Percentiles rank a stretch among this genome's conserved stretches.
Conservation (phyloP, 768 basidiomycete genomes). For the Lactifluus pinguis region DNA sequence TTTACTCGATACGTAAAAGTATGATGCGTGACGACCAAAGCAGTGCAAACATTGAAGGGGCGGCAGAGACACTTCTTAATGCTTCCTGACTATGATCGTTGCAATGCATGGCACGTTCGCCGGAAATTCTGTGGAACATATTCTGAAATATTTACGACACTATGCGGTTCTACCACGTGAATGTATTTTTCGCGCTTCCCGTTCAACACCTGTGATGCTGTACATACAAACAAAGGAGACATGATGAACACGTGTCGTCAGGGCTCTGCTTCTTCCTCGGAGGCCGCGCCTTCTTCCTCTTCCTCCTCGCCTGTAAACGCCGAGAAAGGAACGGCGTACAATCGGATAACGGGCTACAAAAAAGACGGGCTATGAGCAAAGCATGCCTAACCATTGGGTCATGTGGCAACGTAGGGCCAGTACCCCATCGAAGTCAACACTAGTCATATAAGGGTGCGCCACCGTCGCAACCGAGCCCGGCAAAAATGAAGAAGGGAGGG, state of each 20-base stretch:
- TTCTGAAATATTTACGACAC: neutral
- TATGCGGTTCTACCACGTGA: neutral
- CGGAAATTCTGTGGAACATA: neutral
- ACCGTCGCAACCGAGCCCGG: neutral
- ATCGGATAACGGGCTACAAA: conserved; percentile 77
- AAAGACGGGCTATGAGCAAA: conserved; percentile 12
- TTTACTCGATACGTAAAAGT: conserved; percentile 8
- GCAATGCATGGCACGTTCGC: neutral
- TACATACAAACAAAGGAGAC: neutral
- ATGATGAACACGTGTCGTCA: conserved; percentile 18
- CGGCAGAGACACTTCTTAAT: conserved; percentile 69
- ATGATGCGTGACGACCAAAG: conserved; percentile 5
- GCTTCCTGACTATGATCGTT: conserved; percentile 22
- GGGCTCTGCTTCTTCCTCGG: conserved; percentile 32
- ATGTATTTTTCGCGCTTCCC: neutral
- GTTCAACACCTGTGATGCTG: neutral
- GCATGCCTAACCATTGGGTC: neutral
- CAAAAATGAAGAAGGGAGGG: neutral
- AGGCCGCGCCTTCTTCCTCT: conserved; percentile 40
- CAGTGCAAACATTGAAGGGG: conserved; percentile 71
- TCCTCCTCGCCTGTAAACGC: conserved; percentile 83
- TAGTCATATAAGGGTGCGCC: neutral
- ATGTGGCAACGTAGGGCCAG: neutral
- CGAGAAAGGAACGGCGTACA: conserved; percentile 85
- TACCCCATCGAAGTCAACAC: neutral